Evolutionary conservation across 2,329 filamentous ascomycete genomes (phyloP), one percentile per base, ranked within the genome.

Genomic region (Penicillium brasilianum): DNA sequence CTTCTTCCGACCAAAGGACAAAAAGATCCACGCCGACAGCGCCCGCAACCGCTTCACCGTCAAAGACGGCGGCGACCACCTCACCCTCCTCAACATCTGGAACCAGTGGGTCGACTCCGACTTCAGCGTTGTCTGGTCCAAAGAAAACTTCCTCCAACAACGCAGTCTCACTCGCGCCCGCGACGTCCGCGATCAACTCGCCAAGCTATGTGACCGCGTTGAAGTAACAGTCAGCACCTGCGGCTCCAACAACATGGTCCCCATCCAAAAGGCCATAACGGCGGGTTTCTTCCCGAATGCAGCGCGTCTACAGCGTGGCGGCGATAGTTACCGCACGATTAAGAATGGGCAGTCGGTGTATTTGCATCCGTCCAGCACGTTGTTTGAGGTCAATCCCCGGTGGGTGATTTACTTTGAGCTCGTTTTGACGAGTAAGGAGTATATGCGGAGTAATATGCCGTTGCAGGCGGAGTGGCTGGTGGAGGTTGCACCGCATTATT

Each of bases 251-350:
- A 93, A 97, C 74, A 78, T 92, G 18, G 80, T 87, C 5, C 90
- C 92, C 0, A 93, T 98, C 68, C 90, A 93, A 71, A 93, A 96
- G 62, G 90, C 93, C 13, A 85, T 99, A 56, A 93, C 92, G 0
- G 88, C 93, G 0, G 95, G 94, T 1, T 99, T 97, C 84, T 98
- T 98, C 82, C 89, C 91, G 18, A 97, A 98, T 75, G 93, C 93
- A 0, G 93, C 93, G 1, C 83, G 92, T 2, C 79, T 99, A 58
- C 90, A 95, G 74, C 85, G 91, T 51, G 90, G 90, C 44, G 95
- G 95, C 1, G 90, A 96, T 72, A 90, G 87, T 63, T 99, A 99
- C 78, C 86, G 93, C 20, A 97, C 93, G 0, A 88, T 98, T 67
- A 97, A 96, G 84, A 96, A 90, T 71, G 91, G 90, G 65, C 88